Evolutionary conservation across 352 stramenopile genomes (phyloP).

Genomic region (Globisporangium splendens): DNA sequence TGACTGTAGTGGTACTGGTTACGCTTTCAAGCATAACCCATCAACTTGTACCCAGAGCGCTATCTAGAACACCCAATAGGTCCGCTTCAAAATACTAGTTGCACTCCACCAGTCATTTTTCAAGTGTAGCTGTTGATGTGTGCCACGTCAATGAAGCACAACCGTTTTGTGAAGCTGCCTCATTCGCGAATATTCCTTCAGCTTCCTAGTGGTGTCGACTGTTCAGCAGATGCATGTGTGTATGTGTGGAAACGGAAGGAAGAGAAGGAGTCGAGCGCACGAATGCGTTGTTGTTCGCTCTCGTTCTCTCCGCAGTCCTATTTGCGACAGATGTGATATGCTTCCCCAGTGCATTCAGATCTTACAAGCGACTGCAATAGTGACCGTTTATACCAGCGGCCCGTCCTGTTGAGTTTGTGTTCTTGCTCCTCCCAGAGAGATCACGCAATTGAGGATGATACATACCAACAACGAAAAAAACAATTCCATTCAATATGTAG

Average conservation of each 20-base stretch:
- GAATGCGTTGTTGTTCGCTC: slow-evolving; percentile 9
- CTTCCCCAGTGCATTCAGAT: slow-evolving; percentile 55
- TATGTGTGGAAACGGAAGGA: not conserved
- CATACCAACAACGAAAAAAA: slow-evolving; percentile 19
- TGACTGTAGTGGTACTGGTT: not conserved
- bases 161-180: not conserved
- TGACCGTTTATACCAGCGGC: slow-evolving; percentile 79
- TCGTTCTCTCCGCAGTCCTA: slow-evolving; percentile 51
- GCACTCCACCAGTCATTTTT: slow-evolving; percentile 15
- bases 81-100: not conserved
- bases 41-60: not conserved
- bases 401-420: slow-evolving; percentile 83
- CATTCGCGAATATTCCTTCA: not conserved
- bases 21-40: not conserved
- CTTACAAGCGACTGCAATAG: slow-evolving; percentile 87
- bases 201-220: not conserved
- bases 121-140: not conserved
- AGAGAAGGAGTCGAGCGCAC: not conserved
- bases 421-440: slow-evolving; percentile 62
- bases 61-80: slow-evolving; percentile 6
- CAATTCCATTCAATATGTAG: too few relatives aligned
- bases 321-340: slow-evolving; percentile 79
- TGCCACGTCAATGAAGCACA: not conserved
- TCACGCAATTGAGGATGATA: slow-evolving; percentile 82
- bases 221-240: not conserved